Base-by-base conservation (phyloP, 1,284 basidiomycete genomes). In the Waitea zeae region DNA sequence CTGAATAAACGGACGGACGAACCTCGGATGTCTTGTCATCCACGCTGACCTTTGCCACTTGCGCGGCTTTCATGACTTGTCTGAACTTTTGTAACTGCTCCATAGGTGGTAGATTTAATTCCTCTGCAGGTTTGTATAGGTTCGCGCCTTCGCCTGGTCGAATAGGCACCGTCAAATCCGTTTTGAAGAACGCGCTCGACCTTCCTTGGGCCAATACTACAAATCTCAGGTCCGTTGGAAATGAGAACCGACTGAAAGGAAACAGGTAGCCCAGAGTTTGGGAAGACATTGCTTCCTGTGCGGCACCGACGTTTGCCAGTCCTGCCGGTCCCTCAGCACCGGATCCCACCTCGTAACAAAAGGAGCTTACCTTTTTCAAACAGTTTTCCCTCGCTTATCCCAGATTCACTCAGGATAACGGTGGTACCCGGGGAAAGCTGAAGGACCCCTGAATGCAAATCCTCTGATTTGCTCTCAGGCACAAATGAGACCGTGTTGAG, bases 191-290 rank as follows among this genome's bases (percentile, higher is more conserved):
- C 2, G 70, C 57, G 43, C 73, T 75, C 49, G 66, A 68, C 43
- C 64, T 66, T 20, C 84, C 81, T 41, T 76, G 64, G 33, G 67
- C 67, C 4, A 83, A 49, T 0, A 84, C 54, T 17, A 89, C 44
- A 38, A 79, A 68, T 27, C 54, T 60, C 14, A 84, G 57, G 44
- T 88, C 82, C 1, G 81, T 84, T 18, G 76, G 64, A 46, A 90
- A 84, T 9, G 69, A 59, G 47, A 81, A 87, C 37, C 50, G 58
- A 45, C 73, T 80, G 53, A 70, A 90, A 0, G 87, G 86, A 51
- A 89, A 90, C 20, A 64, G 53, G 49, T 89, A 90, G 9, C 72
- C 60, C n/a, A 89, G 54, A 2, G 70, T 76, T 46, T 87, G 84
- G 12, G 59, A 56, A 28, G 58, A 59, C 47, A 89, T 69, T 38